Percentiles rank a stretch among this genome's conserved stretches.
Evolutionary conservation across 1,284 basidiomycete species (phyloP).

Genomic region (Fomitopsis schrenkii): DNA sequence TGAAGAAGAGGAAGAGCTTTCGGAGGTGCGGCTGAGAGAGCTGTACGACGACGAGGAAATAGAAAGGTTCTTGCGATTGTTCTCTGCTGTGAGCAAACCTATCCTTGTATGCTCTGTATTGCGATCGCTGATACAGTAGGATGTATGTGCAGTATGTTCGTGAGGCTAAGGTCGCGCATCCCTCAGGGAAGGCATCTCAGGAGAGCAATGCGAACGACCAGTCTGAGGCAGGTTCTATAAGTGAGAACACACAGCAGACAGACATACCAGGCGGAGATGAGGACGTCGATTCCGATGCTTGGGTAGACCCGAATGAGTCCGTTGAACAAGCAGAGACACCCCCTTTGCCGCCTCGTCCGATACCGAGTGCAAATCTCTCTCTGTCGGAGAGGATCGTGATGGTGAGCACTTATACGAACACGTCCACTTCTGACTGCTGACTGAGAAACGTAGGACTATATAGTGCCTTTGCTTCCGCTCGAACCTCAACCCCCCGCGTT

Average conservation of each 20-base stretch:
- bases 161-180: conserved; percentile 43
- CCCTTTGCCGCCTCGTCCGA: conserved; percentile 2
- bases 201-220: background rate
- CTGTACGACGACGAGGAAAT: conserved; percentile 63
- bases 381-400: conserved; percentile 37
- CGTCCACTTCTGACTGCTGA: background rate
- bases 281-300: conserved; percentile 3
- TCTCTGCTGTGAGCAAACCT: conserved; percentile 44
- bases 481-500: conserved; percentile 39
- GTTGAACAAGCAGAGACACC: background rate
- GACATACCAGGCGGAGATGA: background rate
- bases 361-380: background rate
- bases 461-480: conserved; percentile 44
- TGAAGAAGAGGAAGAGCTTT: conserved; percentile 22
- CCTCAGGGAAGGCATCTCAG: background rate
- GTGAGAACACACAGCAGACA: background rate
- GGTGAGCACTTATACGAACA: conserved; percentile 27
- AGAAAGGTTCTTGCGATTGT: conserved; percentile 50
- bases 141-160: conserved; percentile 44
- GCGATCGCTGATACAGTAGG: background rate
- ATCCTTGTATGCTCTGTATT: too few species aligned
- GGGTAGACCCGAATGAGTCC: background rate
- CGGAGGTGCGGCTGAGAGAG: conserved; percentile 43
- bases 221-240: background rate
- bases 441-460: conserved; percentile 31